Percentiles rank a stretch among this genome's conserved stretches.
Evolutionary conservation across 2,329 filamentous ascomycete species (phyloP).

Genomic region (Talaromyces atroroseus): DNA sequence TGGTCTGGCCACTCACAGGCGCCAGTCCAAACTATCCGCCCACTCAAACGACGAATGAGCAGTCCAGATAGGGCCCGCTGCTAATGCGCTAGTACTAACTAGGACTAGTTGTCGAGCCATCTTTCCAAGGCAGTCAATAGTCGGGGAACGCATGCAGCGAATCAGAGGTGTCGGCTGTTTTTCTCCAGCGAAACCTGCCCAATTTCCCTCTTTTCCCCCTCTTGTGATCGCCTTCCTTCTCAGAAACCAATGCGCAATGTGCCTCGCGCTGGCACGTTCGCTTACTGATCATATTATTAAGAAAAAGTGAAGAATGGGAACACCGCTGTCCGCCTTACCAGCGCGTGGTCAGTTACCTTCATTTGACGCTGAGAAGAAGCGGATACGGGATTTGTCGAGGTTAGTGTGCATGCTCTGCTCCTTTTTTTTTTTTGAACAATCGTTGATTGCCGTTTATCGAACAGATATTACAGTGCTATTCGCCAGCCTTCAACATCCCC

Average conservation of each 20-base stretch:
- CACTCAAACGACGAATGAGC: no score
- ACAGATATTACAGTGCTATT: background rate
- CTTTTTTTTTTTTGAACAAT: background rate
- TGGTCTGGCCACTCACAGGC: no score
- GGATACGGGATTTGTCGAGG: constrained; percentile 15
- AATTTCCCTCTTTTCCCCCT: no score
- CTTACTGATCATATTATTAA: background rate
- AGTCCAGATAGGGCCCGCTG: no score
- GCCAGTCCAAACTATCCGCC: no score
- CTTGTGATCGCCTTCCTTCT: background rate
- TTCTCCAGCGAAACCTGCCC: no score
- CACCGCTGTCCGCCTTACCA: constrained; percentile 12
- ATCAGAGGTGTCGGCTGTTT: no score
- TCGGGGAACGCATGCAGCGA: no score
- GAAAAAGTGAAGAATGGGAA: constrained; percentile 9
- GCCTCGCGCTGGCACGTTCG: background rate
- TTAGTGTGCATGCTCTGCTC: constrained; percentile 1
- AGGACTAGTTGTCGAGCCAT: no score
- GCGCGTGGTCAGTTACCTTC: constrained; percentile 7
- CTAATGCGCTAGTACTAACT: no score
- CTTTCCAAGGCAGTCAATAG: no score
- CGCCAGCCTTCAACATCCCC: background rate
- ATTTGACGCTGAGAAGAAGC: constrained; percentile 7
- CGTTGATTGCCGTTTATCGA: background rate
- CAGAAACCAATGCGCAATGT: background rate